phyloP scores from a whole-genome alignment of 257 asterid species.

The Catharanthus roseus region DNA sequence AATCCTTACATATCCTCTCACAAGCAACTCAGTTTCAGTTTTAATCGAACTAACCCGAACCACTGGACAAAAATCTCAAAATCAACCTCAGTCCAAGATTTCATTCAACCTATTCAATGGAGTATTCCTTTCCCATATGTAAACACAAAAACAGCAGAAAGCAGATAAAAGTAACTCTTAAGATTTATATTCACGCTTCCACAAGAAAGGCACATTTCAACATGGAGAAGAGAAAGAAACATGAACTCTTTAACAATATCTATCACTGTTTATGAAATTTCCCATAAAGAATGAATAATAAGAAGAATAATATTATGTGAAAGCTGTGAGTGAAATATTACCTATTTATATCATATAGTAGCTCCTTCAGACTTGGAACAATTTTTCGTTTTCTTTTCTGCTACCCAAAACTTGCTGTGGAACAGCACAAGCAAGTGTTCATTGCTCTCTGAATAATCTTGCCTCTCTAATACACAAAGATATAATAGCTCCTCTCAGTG shows the following conservation, averaged over 20 bases:
- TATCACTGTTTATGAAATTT: slow-evolving; percentile 7
- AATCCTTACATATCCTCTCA: too few species aligned
- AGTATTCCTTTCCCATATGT: too few species aligned
- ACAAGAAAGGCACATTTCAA: background rate
- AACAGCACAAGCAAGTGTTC: background rate
- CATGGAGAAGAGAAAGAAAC: background rate
- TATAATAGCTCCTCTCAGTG: too few species aligned
- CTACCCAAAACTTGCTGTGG: background rate
- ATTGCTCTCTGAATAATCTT: background rate
- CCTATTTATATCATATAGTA: background rate
- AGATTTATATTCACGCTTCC: too few species aligned
- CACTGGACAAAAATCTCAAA: too few species aligned
- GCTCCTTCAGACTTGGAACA: slow-evolving; percentile 3
- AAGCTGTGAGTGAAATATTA: background rate
- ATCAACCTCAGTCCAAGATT: too few species aligned
- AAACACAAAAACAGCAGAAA: too few species aligned
- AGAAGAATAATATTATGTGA: slow-evolving; percentile 1
- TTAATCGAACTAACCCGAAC: too few species aligned
- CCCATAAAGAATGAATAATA: slow-evolving; percentile 12
- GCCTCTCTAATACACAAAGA: too few species aligned
- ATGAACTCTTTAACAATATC: slow-evolving; percentile 1
- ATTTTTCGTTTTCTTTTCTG: background rate
- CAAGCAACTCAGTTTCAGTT: too few species aligned
- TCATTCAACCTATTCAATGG: too few species aligned
- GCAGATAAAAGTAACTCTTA: too few species aligned